Conservation (phyloP, 208 protist species). For the Leishmania arabica region DNA sequence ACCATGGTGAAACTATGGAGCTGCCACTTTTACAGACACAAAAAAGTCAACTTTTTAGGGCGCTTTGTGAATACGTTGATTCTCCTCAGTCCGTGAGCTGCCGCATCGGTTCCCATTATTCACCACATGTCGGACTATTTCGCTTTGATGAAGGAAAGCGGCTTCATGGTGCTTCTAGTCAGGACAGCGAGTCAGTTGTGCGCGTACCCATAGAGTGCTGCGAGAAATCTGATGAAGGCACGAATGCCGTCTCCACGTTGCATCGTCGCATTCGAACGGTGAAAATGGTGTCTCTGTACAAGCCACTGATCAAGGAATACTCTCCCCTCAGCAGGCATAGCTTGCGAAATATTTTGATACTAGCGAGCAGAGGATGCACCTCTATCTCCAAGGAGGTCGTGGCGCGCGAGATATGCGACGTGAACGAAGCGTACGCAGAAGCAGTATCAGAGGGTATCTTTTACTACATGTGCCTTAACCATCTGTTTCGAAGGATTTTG, state of each 20-base stretch:
- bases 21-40: constrained; percentile 25
- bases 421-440: constrained; percentile 69
- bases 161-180: background rate
- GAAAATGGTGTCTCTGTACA: constrained; percentile 76
- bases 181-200: constrained; percentile 10
- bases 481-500: constrained; percentile 62
- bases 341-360: constrained; percentile 68
- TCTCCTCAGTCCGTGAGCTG: constrained; percentile 47
- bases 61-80: constrained; percentile 36
- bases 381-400: constrained; percentile 53
- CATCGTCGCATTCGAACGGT: constrained; percentile 48
- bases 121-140: constrained; percentile 79
- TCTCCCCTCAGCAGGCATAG: constrained; percentile 46
- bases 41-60: constrained; percentile 35
- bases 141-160: constrained; percentile 26
- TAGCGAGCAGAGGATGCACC: constrained; percentile 52
- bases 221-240: constrained; percentile 32
- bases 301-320: constrained; percentile 61
- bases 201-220: constrained; percentile 70
- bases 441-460: constrained; percentile 68
- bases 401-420: constrained; percentile 51
- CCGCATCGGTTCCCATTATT: constrained; percentile 89
- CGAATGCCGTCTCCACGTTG: constrained; percentile 30
- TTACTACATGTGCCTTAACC: constrained; percentile 81
- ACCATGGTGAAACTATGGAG: constrained; percentile 59